Base-by-base conservation (phyloP, 2,329 filamentous ascomycete species). In the Akanthomyces uredinophilus region DNA sequence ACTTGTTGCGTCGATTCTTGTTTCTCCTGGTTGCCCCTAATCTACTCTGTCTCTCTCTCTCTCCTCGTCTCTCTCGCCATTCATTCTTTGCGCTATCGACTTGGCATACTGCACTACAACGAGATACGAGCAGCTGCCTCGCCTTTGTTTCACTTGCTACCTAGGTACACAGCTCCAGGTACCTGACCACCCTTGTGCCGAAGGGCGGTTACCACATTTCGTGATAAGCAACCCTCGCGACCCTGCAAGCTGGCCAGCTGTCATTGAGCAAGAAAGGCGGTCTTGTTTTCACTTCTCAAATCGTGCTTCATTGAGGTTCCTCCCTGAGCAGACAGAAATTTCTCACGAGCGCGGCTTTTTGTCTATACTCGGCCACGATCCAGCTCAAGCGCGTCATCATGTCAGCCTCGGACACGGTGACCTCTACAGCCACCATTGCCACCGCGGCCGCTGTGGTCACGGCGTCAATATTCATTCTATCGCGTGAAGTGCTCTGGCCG, bases 391-490 rank as follows among this genome's bases (percentile, higher is more conserved):
- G 44, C 35, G 47, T 43, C 57, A 44, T 32, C 47, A 57, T 62
- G 53, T 46, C 50, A 35, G 49, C 47, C 39, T 51, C 57, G n/a
- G 35, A 43, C 14, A 32, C 57, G n/a, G 47, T 44, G 20, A 49
- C 58, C 6, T 78, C 79, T 0, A 74, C 76, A 41, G 66, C 77
- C n/a, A 72, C 75, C 10, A 81, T 79, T 8, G 66, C 78, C 46
- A 70, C 74, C 16, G 65, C 80, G 44, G 69, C 79, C 20, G 70
- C 72, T 27, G 54, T 74, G 59, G 71, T 70, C 50, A 70, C 68
- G 18, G 62, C 68, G n/a, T 62, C 71, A 29, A 43, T 61, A 14
- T 32, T 64, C 27, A 61, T 64, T 32, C 65, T 77, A 10, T 67
- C 68, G 16, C 71, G 73, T 27, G 66, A 69, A 39, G 65, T 71